Base-by-base conservation (phyloP, 441 rosid genomes). In the Jatropha podagrica region DNA sequence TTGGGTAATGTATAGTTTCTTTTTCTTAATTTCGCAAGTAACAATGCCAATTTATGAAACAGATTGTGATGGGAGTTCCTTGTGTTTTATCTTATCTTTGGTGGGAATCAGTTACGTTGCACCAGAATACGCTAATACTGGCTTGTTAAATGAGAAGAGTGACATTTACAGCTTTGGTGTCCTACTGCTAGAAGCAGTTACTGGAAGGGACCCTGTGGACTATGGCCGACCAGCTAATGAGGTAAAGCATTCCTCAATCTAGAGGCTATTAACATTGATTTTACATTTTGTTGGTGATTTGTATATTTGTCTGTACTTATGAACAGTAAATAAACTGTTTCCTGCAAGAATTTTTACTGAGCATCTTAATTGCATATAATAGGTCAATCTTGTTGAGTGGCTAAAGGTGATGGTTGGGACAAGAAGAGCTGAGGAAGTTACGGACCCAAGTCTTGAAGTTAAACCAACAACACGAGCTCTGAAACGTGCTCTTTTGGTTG, bases 361-460 rank as follows among this genome's bases (percentile, higher is more conserved):
- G 37, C 71, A 32, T 69, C 17, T 55, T 58, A 11, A 49, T 4
- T 65, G 44, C 51, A 3, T 40, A 56, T 78, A 79, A 72, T 84
- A 95, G 98, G 96, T 94, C 64, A 92, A 96, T 83, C 91, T 96
- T 40, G 98, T 96, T 56, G 97, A 96, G 86, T 96, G 98, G 99
- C 79, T 94, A 55, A 96, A 96, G 85, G 87, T 90, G 90, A 96
- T 96, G 99, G 97, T 96, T 27, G 98, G 96, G 61, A 89, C 91
- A 72, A 84, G 92, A 79, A 85, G 95, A 82, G 90, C 94, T 26
- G 98, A 96, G 80, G 99, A 94, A 83, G 99, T 96, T 68, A 86
- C 85, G 69, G 99, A 96, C 72, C 88, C 89, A 61, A 87, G 71
- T 73, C 87, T 94, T 69, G 97, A 96, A 74, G 86, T 78, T 27